These are phyloP conservation scores for Miscanthus lutarioriparius DNA, from an alignment of 176 grass and related monocot species.

Conservation along the genomic window DNA sequence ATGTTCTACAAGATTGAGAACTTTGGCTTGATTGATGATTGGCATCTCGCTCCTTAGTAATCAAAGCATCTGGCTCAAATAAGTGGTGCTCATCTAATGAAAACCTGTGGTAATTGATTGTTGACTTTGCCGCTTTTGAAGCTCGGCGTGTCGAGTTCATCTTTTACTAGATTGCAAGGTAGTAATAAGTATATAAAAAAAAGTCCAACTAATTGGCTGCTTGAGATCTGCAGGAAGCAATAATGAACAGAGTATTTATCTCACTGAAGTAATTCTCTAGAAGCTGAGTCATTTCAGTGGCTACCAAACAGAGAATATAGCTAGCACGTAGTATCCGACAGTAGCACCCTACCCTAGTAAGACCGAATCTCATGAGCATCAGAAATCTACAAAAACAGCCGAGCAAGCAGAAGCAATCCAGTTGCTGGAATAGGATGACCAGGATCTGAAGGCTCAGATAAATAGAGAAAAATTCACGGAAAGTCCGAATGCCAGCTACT, in stretches of 20 bases:
- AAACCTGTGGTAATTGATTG: slow-evolving; percentile 56
- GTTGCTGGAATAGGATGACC: not conserved
- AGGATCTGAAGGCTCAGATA: not conserved
- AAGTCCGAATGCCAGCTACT: not conserved
- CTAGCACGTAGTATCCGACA: not conserved
- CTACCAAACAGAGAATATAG: not conserved
- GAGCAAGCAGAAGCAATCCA: not conserved
- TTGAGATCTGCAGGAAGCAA: slow-evolving; percentile 34
- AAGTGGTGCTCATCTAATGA: slow-evolving; percentile 42
- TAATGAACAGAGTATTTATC: slow-evolving; percentile 17
- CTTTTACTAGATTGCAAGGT: slow-evolving; percentile 11
- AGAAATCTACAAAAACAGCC: not conserved
- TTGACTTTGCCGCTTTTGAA: slow-evolving; percentile 54
- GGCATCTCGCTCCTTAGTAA: slow-evolving; percentile 32
- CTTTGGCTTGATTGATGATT: slow-evolving; percentile 30
- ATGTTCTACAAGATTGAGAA: slow-evolving; percentile 47
- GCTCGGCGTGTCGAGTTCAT: slow-evolving; percentile 58
- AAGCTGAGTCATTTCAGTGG: not conserved
- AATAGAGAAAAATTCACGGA: not conserved
- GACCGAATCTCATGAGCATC: not conserved
- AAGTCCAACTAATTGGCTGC: not conserved
- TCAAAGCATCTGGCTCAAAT: slow-evolving; percentile 44
- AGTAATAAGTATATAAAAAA: not conserved
- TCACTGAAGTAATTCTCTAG: not conserved
- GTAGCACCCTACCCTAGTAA: not conserved